These are phyloP conservation scores for Amanita pseudoporphyria DNA, from an alignment of 768 basidiomycete genomes.

Conservation along the genomic window DNA sequence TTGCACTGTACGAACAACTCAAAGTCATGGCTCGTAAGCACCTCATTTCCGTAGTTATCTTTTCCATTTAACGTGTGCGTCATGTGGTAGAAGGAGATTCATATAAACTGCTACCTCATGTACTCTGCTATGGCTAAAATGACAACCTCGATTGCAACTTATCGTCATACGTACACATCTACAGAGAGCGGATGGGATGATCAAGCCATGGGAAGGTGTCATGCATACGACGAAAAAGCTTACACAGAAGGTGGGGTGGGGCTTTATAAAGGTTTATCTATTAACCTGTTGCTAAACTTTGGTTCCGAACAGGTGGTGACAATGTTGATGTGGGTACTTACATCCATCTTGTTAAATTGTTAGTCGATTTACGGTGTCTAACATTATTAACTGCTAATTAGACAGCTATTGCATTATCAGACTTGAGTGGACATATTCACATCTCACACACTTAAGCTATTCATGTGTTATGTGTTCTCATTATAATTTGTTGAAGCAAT, in stretches of 20 bases:
- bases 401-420: no score
- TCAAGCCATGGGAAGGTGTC: constrained; percentile 55
- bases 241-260: constrained; percentile 74
- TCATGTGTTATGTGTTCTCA: no score
- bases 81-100: constrained; percentile 26
- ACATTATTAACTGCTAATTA: no score
- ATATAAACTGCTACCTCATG: constrained; percentile 47
- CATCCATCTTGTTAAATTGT: background rate
- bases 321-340: constrained; percentile 68
- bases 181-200: constrained; percentile 72
- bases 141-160: constrained; percentile 91
- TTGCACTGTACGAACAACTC: constrained; percentile 91
- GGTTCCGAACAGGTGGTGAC: constrained; percentile 96
- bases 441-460: no score
- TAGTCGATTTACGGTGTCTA: no score
- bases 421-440: no score
- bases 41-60: constrained; percentile 5
- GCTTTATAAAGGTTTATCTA: constrained; percentile 88
- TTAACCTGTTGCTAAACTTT: constrained; percentile 92
- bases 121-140: constrained; percentile 95
- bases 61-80: background rate
- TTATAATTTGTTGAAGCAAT: no score
- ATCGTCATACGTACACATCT: constrained; percentile 98
- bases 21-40: constrained; percentile 80
- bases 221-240: constrained; percentile 67